phyloP scores from a whole-genome alignment of 495 filamentous ascomycete genomes.

The Lasiosphaeriaceae sp. region DNA sequence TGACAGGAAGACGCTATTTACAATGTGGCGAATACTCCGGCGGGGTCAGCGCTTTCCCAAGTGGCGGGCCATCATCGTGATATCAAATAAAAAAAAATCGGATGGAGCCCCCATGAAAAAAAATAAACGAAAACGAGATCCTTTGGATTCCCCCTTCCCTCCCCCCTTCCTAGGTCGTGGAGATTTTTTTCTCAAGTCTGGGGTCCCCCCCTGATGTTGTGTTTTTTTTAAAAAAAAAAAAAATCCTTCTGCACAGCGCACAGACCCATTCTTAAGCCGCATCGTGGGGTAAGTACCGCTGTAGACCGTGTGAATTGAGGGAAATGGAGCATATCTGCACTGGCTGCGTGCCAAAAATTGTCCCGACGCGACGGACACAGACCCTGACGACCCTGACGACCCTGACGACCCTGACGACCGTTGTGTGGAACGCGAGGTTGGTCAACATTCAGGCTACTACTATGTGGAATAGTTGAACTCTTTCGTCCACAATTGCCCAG shows the following conservation, averaged over 20 bases:
- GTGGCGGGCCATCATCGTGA: background rate
- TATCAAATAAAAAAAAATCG: background rate
- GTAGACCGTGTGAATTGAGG: background rate
- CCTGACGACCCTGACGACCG: too few relatives aligned
- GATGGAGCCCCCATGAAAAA: background rate
- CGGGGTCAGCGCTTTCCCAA: background rate
- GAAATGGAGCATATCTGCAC: background rate
- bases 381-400: too few relatives aligned
- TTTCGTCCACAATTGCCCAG: too few relatives aligned
- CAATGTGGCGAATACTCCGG: background rate
- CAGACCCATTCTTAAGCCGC: constrained; percentile 15
- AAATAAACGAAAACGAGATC: background rate
- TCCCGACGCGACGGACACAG: too few relatives aligned
- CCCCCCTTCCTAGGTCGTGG: background rate
- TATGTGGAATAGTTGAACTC: too few relatives aligned
- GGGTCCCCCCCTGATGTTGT: too few relatives aligned
- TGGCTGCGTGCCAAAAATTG: background rate
- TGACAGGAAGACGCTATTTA: background rate
- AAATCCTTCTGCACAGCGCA: constrained; percentile 4
- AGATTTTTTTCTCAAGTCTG: too few relatives aligned
- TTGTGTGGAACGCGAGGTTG: too few relatives aligned
- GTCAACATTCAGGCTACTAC: too few relatives aligned
- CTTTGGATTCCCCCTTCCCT: too few relatives aligned
- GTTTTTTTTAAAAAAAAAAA: too few relatives aligned
- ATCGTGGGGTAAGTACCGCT: constrained; percentile 19